Base-by-base conservation (phyloP, 805 yeast species). In the Priceomyces castillae region DNA sequence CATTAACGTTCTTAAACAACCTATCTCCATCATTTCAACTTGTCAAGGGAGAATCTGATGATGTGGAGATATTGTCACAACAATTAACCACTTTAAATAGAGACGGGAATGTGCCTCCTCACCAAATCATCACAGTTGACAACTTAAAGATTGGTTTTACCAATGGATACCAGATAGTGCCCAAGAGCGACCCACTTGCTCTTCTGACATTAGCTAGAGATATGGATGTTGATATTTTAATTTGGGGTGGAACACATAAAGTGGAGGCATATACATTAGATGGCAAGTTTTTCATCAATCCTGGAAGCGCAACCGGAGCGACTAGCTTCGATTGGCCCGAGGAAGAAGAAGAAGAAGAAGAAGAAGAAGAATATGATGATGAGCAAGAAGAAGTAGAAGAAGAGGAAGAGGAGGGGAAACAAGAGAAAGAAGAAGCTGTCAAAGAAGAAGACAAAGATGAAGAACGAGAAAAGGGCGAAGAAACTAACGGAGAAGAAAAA, bases 301-400 rank as follows among this genome's bases (percentile, higher is more conserved):
- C 99, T 0, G 99, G 99, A 0, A 85, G 95, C 58, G 95, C 95
- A 34, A 90, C 97, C 0, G 99, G 99, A 19, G 97, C 97, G 0
- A 80, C 77, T 51, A 76, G 77, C 34, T 76, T 86, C 25, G 66
- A 62, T 39, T 84, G 82, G 55, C 80, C 82, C 66, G 82, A 82
- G 45, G 73, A 70, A 5, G 75, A 72, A 2, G 80, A 76, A 15
- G 65, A 58, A 1, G 82, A 76, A 2, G 73, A 74, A 2, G 67
- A 59, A 3, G 65, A 59, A 2, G 56, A 47, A 18, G 54, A 51
- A n/a, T 53, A 39, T 18, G 72, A 59, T 4, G 65, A 62, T 6
- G 51, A 45, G 9, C 69, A 61, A 9, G 59, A 59, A 10, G 59
- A 58, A 4, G 51, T 62, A 20, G 30, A 37, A 37, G 40, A 37